Conservation (phyloP, 2,329 filamentous ascomycete species). For the Apiospora marii region DNA sequence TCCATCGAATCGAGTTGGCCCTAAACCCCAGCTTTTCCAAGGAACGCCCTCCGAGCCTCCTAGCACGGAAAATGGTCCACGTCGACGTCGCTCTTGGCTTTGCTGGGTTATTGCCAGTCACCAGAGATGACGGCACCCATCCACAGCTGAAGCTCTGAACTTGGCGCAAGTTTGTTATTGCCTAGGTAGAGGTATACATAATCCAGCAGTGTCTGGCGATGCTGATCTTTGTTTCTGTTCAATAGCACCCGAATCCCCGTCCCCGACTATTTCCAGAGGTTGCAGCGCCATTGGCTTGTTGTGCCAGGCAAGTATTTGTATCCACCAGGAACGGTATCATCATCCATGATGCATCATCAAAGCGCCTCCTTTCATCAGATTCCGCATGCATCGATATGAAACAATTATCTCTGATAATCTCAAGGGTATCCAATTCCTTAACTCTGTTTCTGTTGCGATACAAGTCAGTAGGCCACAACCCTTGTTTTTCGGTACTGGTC, state of each 20-base stretch:
- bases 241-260: neutral
- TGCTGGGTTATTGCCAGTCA: neutral
- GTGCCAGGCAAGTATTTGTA: neutral
- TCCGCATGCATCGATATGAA: neutral
- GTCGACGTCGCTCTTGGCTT: neutral
- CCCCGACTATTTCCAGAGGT: neutral
- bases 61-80: neutral
- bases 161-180: too few species aligned
- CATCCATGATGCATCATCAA: neutral
- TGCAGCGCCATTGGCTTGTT: neutral
- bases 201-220: neutral
- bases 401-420: neutral
- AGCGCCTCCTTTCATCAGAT: neutral
- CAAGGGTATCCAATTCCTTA: neutral
- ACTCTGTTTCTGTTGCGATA: neutral
- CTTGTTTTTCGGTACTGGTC: neutral
- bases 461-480: neutral
- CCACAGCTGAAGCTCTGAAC: neutral
- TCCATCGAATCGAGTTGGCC: neutral
- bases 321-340: slow-evolving; percentile 5
- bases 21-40: slow-evolving; percentile 15
- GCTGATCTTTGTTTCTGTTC: neutral
- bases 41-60: neutral
- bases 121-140: neutral
- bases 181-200: too few species aligned